phyloP scores from a whole-genome alignment of 768 basidiomycete genomes.

The Boletus pseudopeckii region DNA sequence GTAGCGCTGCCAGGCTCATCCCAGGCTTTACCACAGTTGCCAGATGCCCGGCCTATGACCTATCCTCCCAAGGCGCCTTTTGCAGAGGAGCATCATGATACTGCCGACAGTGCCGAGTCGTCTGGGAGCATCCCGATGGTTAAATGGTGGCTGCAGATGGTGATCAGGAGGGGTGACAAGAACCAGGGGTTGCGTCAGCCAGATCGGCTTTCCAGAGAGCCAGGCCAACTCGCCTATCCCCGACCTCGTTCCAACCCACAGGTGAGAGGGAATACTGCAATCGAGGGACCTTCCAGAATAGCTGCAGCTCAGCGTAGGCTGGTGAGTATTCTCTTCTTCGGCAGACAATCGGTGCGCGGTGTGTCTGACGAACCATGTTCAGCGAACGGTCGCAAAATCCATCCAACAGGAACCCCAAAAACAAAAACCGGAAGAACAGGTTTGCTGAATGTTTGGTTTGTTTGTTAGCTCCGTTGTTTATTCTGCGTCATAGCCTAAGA shows the following conservation, averaged over 20 bases:
- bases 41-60: too few relatives aligned
- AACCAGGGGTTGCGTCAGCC: too few relatives aligned
- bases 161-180: not conserved
- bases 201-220: too few relatives aligned
- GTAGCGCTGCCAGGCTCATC: not conserved
- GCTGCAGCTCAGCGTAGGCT: too few relatives aligned
- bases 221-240: not conserved
- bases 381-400: not conserved
- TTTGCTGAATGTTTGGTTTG: too few relatives aligned
- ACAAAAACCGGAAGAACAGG: not conserved
- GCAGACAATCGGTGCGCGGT: not conserved
- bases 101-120: too few relatives aligned
- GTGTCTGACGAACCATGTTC: not conserved
- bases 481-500: too few relatives aligned
- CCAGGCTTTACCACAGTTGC: not conserved
- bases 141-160: not conserved
- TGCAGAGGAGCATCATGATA: too few relatives aligned
- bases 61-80: too few relatives aligned
- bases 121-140: too few relatives aligned
- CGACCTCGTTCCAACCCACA: not conserved
- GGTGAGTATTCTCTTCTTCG: not conserved
- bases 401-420: too few relatives aligned
- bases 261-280: not conserved
- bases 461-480: too few relatives aligned
- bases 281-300: not conserved